Evolutionary conservation across 1,284 basidiomycete species (phyloP).

Genomic region (Melampsora occidentalis): DNA sequence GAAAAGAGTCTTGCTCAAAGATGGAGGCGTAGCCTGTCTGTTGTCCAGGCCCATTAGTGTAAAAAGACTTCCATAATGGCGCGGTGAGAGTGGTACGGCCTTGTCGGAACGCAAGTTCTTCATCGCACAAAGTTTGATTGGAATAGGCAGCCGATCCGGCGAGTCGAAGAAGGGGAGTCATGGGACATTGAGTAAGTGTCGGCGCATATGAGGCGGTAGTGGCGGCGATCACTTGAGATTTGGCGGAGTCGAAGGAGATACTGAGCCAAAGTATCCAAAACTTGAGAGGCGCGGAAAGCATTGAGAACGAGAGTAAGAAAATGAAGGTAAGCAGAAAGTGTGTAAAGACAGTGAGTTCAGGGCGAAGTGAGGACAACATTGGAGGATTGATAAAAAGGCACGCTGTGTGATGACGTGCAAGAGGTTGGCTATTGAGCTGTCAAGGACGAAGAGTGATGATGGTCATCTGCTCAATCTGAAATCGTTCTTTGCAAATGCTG

Average conservation of each 20-base stretch:
- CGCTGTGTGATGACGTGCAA: no score
- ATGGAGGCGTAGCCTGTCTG: constrained; percentile 10
- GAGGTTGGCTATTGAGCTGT: no score
- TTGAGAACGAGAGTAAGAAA: not conserved
- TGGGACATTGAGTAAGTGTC: constrained; percentile 9
- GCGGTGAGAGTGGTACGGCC: constrained; percentile 11
- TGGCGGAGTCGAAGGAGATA: not conserved
- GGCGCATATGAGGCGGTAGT: constrained; percentile 19
- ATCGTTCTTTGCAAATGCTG: no score
- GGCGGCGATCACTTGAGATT: not conserved
- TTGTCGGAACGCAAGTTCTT: constrained; percentile 1
- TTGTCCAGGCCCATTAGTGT: constrained; percentile 17
- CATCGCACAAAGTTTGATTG: constrained; percentile 27
- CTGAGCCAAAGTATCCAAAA: not conserved
- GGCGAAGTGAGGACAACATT: no score
- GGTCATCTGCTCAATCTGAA: no score
- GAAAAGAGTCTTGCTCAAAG: not conserved
- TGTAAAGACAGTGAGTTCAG: not conserved
- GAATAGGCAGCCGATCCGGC: not conserved
- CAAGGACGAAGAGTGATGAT: no score
- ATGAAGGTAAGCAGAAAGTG: not conserved
- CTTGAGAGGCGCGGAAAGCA: not conserved
- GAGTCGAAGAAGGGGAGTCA: constrained; percentile 12
- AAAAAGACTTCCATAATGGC: constrained; percentile 15
- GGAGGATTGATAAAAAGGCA: no score